A percentile compares a stretch with the other conserved stretches of the same genome.
Evolutionary conservation across 306 rosid genomes (phyloP).

Genomic region (Rosa chinensis): DNA sequence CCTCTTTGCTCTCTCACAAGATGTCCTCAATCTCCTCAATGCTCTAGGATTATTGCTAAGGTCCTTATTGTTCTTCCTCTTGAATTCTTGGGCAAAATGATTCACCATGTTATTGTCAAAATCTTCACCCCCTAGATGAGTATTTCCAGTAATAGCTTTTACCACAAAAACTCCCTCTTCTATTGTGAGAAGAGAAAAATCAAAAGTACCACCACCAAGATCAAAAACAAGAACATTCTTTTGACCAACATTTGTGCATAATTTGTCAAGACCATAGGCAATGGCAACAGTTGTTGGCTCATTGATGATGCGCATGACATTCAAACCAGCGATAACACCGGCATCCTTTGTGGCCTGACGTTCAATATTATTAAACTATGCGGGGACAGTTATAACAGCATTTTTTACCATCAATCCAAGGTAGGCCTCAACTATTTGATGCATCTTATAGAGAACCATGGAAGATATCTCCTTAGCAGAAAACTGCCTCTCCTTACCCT

Average conservation of each 20-base stretch:
- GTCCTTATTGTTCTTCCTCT: conserved; percentile 37
- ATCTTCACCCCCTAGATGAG: conserved; percentile 42
- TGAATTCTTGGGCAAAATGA: conserved; percentile 40
- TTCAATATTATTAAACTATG: conserved; percentile 36
- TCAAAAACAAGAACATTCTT: conserved; percentile 40
- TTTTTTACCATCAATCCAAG: conserved; percentile 28
- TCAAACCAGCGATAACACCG: conserved; percentile 32
- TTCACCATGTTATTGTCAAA: conserved; percentile 39
- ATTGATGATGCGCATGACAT: conserved; percentile 42
- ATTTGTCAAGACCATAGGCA: conserved; percentile 46
- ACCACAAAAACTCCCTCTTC: conserved; percentile 38
- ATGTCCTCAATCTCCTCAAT: conserved; percentile 30
- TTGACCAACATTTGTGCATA: not conserved
- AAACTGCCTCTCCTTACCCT: conserved; percentile 38
- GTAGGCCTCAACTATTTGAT: conserved; percentile 37
- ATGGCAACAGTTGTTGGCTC: conserved; percentile 43
- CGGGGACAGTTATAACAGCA: conserved; percentile 45
- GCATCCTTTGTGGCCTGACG: conserved; percentile 48
- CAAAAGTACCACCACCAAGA: conserved; percentile 24
- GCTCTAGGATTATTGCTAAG: conserved; percentile 35
- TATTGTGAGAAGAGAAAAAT: conserved; percentile 40
- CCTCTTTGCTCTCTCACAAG: conserved; percentile 48
- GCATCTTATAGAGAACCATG: conserved; percentile 40
- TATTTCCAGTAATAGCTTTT: conserved; percentile 40
- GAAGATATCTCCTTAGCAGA: conserved; percentile 40